Base-by-base conservation (phyloP, 768 basidiomycete species). In the Pleurotus giganteus region DNA sequence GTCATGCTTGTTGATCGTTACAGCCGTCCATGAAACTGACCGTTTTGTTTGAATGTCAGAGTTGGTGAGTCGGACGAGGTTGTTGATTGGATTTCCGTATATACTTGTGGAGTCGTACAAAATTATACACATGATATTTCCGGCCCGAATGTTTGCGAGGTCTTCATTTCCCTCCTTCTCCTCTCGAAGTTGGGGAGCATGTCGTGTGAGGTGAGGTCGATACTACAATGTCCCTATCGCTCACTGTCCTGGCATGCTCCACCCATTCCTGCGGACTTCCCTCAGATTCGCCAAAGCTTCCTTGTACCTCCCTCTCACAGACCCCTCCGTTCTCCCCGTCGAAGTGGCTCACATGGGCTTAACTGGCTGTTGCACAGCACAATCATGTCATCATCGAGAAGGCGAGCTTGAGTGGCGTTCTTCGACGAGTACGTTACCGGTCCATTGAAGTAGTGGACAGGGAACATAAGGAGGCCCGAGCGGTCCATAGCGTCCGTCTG, bases 311-410 rank as follows among this genome's bases (percentile, higher is more conserved):
- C 54, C 95, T 74, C 36, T 89, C 85, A 56, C 85, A 86, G 68
- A 94, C 96, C 72, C 98, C 97, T 79, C 80, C 70, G 92, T 94
- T 54, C 94, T 80, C 44, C 92, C 79, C 0, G 88, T 96, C 0
- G 93, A 96, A 0, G 95, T 95, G 0, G 90, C 85, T 7, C 95
- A 85, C 86, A 97, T 92, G 0, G 96, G 96, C 69, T 95, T 94
- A 59, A 94, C 86, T 31, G 86, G 85, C 67, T 97, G 94, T 65
- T 94, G 93, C 0, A 93, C 94, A 4, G 94, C 83, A 98, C 95
- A 57, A 98, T 95, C 0, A 94, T 97, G 47, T 96, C 94, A 63
- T 98, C 94, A 62, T 95, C 88, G 58, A 88, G 76, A 0, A 96
- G 94, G 65, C 97, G 94, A 0, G 87, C 91, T 64, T 94, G 88